Conservation (phyloP, 345 rosid genomes). For the Carallia brachiata region DNA sequence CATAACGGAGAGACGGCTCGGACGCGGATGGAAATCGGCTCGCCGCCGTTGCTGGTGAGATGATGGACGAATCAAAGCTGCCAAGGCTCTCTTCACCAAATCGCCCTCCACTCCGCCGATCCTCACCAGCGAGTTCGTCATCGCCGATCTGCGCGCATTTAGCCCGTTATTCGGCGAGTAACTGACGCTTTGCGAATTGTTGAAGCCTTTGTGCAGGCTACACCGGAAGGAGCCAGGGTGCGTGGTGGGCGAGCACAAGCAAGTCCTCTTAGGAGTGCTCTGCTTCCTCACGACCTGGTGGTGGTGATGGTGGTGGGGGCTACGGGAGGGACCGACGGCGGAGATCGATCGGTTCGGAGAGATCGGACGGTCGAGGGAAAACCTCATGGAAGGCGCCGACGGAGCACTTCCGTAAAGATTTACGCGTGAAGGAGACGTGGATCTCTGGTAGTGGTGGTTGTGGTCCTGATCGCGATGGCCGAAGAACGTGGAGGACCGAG, state of each 20-base stretch:
- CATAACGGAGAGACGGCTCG: constrained; percentile 61
- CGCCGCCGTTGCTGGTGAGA: constrained; percentile 52
- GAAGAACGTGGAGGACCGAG: constrained; percentile 44
- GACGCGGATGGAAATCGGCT: constrained; percentile 60
- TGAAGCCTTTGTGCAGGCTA: constrained; percentile 54
- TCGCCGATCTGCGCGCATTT: constrained; percentile 63
- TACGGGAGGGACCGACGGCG: constrained; percentile 26
- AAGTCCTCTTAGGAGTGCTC: constrained; percentile 38
- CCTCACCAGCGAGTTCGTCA: constrained; percentile 71
- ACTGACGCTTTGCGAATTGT: constrained; percentile 7
- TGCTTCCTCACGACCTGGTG: constrained; percentile 32
- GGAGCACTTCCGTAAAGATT: constrained; percentile 28
- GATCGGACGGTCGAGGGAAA: constrained; percentile 39
- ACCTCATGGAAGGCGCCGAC: constrained; percentile 37
- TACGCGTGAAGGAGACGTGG: constrained; percentile 54
- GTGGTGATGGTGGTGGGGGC: constrained; percentile 1
- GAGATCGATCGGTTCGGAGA: constrained; percentile 57
- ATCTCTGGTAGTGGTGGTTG: constrained; percentile 21
- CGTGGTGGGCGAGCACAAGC: constrained; percentile 70
- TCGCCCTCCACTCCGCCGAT: constrained; percentile 73
- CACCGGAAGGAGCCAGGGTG: constrained; percentile 85
- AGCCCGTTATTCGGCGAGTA: constrained; percentile 49
- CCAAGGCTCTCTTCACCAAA: constrained; percentile 50
- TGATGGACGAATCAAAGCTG: constrained; percentile 56
- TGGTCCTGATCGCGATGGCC: not conserved